phyloP scores from a whole-genome alignment of 2,329 filamentous ascomycete genomes.

The Aspergillus udagawae region DNA sequence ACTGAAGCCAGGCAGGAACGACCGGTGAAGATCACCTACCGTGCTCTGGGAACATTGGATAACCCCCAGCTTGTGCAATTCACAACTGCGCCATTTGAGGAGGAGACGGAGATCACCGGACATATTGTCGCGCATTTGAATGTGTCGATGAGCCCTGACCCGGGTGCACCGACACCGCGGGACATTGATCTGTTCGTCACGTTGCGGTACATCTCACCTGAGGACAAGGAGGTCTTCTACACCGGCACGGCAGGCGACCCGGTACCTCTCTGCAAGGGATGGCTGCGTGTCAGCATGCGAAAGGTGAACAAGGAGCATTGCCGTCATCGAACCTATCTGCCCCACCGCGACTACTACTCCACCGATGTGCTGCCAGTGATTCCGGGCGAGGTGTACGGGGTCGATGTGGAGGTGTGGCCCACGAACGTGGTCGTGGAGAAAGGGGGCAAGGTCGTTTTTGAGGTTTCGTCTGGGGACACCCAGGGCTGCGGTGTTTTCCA shows the following conservation, averaged over 20 bases:
- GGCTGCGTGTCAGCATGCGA: slow-evolving; percentile 51
- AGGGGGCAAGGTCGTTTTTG: slow-evolving; percentile 27
- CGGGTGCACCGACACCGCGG: too few relatives aligned
- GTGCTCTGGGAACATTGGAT: too few relatives aligned
- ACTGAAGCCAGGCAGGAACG: too few relatives aligned
- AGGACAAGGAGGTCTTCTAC: slow-evolving; percentile 52
- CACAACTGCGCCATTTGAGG: too few relatives aligned
- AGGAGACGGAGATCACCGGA: too few relatives aligned
- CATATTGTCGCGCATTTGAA: too few relatives aligned
- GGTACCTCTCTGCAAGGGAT: slow-evolving; percentile 52
- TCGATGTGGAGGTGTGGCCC: slow-evolving; percentile 46
- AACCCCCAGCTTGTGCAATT: too few relatives aligned
- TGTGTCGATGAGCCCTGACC: too few relatives aligned
- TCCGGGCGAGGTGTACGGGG: slow-evolving; percentile 47
- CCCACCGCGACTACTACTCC: slow-evolving; percentile 49
- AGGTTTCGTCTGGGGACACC: slow-evolving; percentile 45
- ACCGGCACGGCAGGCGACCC: slow-evolving; percentile 55
- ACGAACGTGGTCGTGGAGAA: slow-evolving; percentile 35
- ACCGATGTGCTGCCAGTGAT: slow-evolving; percentile 47
- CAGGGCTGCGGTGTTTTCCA: slow-evolving; percentile 49
- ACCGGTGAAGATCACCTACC: too few relatives aligned
- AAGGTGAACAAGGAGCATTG: slow-evolving; percentile 44
- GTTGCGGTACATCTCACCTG: slow-evolving; percentile 51
- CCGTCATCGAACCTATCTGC: slow-evolving; percentile 44
- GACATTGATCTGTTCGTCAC: too few relatives aligned